These are phyloP conservation scores for Shiraia sp. DNA, from an alignment of 2,329 filamentous ascomycete genomes.

Conservation along the genomic window DNA sequence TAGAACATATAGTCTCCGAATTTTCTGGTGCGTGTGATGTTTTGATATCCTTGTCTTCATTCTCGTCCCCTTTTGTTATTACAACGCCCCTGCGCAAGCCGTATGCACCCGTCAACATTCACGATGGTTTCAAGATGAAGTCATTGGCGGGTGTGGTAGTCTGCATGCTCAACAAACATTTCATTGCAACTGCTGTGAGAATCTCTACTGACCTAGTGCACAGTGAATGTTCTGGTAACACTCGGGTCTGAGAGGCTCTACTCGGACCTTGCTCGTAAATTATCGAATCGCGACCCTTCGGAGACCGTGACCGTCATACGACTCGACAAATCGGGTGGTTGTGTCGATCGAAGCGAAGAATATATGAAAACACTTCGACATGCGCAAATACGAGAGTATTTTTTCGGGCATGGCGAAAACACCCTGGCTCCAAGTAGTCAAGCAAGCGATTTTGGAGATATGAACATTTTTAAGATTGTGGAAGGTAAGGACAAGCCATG, in stretches of 20 bases:
- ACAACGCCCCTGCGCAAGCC: background rate
- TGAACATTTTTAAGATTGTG: constrained; percentile 73
- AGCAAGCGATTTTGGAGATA: constrained; percentile 73
- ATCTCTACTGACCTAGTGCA: constrained; percentile 28
- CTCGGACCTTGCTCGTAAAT: constrained; percentile 72
- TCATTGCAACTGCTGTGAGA: background rate
- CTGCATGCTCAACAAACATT: constrained; percentile 1
- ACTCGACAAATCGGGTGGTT: constrained; percentile 83
- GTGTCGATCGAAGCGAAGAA: constrained; percentile 71
- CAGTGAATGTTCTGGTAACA: constrained; percentile 78
- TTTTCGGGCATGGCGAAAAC: constrained; percentile 76
- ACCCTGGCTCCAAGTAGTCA: constrained; percentile 86
- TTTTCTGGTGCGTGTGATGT: constrained; percentile 59
- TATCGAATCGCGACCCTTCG: constrained; percentile 59
- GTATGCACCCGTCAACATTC: background rate
- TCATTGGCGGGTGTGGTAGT: background rate
- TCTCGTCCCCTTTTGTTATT: background rate
- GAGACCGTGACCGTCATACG: constrained; percentile 76
- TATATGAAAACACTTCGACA: constrained; percentile 77
- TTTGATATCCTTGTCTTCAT: constrained; percentile 7
- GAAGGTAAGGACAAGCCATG: constrained; percentile 52
- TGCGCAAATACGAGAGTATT: constrained; percentile 84
- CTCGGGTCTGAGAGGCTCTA: constrained; percentile 78
- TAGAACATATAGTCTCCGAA: constrained; percentile 77
- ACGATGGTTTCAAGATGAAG: background rate